A percentile compares a stretch with the other conserved stretches of the same genome.
Conservation (phyloP, 2,329 filamentous ascomycete species). For the Lomentospora prolificans region DNA sequence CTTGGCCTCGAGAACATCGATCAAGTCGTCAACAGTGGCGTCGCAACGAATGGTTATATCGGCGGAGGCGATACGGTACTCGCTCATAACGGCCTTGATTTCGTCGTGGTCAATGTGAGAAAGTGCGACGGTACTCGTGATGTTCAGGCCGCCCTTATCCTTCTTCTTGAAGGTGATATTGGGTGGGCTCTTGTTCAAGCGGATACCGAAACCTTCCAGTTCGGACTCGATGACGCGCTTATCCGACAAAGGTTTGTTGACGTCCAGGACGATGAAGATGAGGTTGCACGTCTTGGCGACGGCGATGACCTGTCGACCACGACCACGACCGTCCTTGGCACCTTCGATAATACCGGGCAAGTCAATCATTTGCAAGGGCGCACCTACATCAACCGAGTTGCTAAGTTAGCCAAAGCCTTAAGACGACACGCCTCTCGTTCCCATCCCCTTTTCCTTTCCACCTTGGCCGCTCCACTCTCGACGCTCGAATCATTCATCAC, state of each 20-base stretch:
- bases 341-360: constrained; percentile 97
- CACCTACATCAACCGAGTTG: constrained; percentile 37
- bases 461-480: too few relatives aligned
- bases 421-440: not conserved
- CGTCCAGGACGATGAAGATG: constrained; percentile 96
- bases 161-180: constrained; percentile 99
- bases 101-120: constrained; percentile 91
- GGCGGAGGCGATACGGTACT: constrained; percentile 92
- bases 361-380: constrained; percentile 96
- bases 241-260: constrained; percentile 96
- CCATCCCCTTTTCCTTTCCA: not conserved
- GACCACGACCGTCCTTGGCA: constrained; percentile 94
- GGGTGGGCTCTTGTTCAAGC: constrained; percentile 92
- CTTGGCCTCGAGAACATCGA: constrained; percentile 91
- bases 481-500: too few relatives aligned
- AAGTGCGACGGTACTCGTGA: constrained; percentile 88
- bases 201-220: constrained; percentile 92
- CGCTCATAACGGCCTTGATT: constrained; percentile 94
- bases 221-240: constrained; percentile 93
- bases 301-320: constrained; percentile 96
- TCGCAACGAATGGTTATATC: constrained; percentile 98
- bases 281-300: constrained; percentile 98
- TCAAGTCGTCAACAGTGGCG: constrained; percentile 92
- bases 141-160: constrained; percentile 93
- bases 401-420: not conserved